Evolutionary conservation across 768 basidiomycete species (phyloP), one percentile per base, ranked within the genome.

Genomic region (Mycena haematopus): DNA sequence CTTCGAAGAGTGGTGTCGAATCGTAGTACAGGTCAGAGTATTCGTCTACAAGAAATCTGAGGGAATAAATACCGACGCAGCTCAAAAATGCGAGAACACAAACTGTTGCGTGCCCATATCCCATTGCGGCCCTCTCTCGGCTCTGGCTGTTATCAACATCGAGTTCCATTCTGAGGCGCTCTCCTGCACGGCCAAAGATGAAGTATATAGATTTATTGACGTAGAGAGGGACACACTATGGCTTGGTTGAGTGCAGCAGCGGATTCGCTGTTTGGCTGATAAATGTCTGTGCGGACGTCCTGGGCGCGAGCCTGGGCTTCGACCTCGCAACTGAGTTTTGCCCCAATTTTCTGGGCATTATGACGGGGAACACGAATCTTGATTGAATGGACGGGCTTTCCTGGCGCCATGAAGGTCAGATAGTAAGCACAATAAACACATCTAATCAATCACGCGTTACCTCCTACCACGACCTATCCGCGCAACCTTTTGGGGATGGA

Each of bases 161-260:
- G 92, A 93, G 68, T 94, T 94, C 92, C 92, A 93, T 66, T 92
- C 90, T 11, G 90, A 92, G 11, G 92, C 90, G 69, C 86, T 87
- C 73, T 93, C 92, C 84, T 85, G 49, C 38, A 54, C 31, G 35
- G 5, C 29, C 2, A 5, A 6, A 35, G 6, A n/a, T 47, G 27
- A 51, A n/a, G 46, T 38, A 36, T 22, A 29, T 40, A 31, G 50
- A 58, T 44, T 38, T 14, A 45, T 15, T 58, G 58, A 36, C 47
- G 22, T 19, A 33, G 36, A 51, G 35, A 38, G 57, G 56, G 21
- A 84, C 89, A 58, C 67, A 92, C 91, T 65, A 90, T 84, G 31
- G 90, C 88, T 53, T 85, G 84, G 15, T 82, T 82, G 27, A 92
- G 74, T 60, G 75, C 71, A 56, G 73, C 74, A 6, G 78, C 70